A percentile compares a stretch with the other conserved stretches of the same genome.
Conservation (phyloP, 345 rosid genomes). For the Orychophragmus violaceus region DNA sequence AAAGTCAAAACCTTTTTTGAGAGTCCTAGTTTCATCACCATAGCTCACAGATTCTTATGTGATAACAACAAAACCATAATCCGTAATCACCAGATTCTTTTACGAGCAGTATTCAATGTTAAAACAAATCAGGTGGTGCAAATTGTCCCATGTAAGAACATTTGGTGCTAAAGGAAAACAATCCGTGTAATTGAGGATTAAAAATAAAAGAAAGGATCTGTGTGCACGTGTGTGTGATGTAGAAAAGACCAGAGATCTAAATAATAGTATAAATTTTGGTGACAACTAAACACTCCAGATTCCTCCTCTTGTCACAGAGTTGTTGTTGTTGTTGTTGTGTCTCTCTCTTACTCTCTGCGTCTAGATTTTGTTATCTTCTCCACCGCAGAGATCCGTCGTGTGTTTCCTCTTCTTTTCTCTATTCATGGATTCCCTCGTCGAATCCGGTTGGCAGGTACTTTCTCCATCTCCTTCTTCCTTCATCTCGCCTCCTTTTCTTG, state of each 20-base stretch:
- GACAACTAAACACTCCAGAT: too few species aligned
- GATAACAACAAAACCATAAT: background rate
- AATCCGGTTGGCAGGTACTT: conserved; percentile 80
- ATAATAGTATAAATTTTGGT: background rate
- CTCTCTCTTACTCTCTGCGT: background rate
- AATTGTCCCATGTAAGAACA: background rate
- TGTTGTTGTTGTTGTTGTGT: too few species aligned
- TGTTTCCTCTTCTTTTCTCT: background rate
- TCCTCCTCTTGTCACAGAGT: too few species aligned
- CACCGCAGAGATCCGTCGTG: background rate
- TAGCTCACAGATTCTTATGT: background rate
- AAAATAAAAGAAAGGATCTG: background rate
- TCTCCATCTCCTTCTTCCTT: too few species aligned
- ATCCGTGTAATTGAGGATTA: background rate
- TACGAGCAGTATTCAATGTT: conserved; percentile 1
- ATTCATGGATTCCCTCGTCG: conserved; percentile 63
- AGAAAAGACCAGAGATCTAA: background rate
- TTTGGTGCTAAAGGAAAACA: background rate
- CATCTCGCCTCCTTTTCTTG: too few species aligned
- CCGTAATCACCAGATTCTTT: background rate
- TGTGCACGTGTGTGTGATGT: conserved; percentile 11
- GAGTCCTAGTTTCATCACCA: background rate
- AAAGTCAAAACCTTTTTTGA: background rate
- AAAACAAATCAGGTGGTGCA: background rate
- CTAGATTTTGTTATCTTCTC: background rate